Percentiles rank a stretch among this genome's conserved stretches.
Evolutionary conservation across 1,139 yeast species (phyloP).

Genomic region (Yamadazyma oceani): DNA sequence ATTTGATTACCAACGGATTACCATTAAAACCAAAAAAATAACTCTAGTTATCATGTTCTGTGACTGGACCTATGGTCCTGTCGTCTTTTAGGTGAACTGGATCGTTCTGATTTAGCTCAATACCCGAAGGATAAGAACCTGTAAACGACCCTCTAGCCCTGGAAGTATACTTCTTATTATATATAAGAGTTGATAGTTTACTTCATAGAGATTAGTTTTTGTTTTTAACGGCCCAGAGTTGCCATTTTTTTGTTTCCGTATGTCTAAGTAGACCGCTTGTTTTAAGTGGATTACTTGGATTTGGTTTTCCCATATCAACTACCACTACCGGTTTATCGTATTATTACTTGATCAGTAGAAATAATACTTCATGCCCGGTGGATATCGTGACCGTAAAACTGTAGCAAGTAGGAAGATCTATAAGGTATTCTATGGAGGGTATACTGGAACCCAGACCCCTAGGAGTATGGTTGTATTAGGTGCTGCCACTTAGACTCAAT

Average conservation of each 20-base stretch:
- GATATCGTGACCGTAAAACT: too few species aligned
- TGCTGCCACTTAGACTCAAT: too few species aligned
- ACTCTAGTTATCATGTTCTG: conserved; percentile 21
- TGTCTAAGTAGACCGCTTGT: conserved; percentile 22
- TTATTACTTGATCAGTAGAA: conserved; percentile 38
- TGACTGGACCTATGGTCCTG: conserved; percentile 6
- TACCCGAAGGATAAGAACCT: conserved; percentile 11
- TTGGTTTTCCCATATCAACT: conserved; percentile 43
- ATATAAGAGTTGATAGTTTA: conserved; percentile 13
- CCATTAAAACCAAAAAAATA: conserved; percentile 31
- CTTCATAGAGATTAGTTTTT: conserved; percentile 23
- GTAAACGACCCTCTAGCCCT: conserved; percentile 12
- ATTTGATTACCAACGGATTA: conserved; percentile 49
- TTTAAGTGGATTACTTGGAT: conserved; percentile 18
- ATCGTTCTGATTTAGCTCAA: conserved; percentile 22
- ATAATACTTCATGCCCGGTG: conserved; percentile 57
- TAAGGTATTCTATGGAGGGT: too few species aligned
- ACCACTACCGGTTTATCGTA: conserved; percentile 50
- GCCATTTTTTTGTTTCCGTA: conserved; percentile 18
- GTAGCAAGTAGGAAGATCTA: too few species aligned
- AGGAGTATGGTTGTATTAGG: too few species aligned
- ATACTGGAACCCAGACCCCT: too few species aligned
- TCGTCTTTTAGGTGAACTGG: conserved; percentile 11
- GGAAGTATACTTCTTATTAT: conserved; percentile 17
- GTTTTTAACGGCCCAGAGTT: conserved; percentile 24